These are phyloP conservation scores for Thielaviopsis populi DNA, from an alignment of 2,329 filamentous ascomycete genomes.

Conservation along the genomic window DNA sequence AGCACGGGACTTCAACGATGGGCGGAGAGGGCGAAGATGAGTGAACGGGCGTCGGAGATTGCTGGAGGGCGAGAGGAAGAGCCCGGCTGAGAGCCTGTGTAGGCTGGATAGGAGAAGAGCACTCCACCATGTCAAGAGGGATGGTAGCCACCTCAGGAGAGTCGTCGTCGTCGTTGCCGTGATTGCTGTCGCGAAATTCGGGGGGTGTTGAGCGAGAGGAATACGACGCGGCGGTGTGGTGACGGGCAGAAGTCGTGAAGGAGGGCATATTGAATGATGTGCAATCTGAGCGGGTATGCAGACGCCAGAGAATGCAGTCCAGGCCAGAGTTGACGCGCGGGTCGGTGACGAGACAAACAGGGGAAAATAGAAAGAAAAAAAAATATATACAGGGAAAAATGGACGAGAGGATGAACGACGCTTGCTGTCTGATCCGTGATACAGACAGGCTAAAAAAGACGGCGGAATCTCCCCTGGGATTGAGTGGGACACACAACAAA, in stretches of 20 bases:
- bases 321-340: not conserved
- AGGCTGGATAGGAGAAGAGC: slow-evolving; percentile 30
- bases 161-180: slow-evolving; percentile 5
- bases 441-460: not conserved
- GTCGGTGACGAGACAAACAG: not conserved
- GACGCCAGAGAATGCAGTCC: not conserved
- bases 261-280: not conserved
- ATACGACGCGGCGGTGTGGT: not conserved
- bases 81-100: slow-evolving; percentile 30
- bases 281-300: not conserved
- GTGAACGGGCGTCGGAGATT: slow-evolving; percentile 20
- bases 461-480: slow-evolving; percentile 1
- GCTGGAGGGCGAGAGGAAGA: slow-evolving; percentile 2
- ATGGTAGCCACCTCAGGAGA: slow-evolving; percentile 23
- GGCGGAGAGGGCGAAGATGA: slow-evolving; percentile 29
- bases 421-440: not conserved
- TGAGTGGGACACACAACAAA: slow-evolving; percentile 6
- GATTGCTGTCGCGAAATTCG: slow-evolving; percentile 3
- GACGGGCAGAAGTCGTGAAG: not conserved
- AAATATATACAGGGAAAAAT: too few relatives aligned
- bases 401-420: slow-evolving; percentile 4
- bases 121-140: slow-evolving; percentile 26
- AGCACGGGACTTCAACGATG: slow-evolving; percentile 69
- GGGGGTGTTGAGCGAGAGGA: not conserved
- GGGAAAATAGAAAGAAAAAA: too few relatives aligned